phyloP scores from a whole-genome alignment of 2,329 filamentous ascomycete genomes.

The Microsporum canis region DNA sequence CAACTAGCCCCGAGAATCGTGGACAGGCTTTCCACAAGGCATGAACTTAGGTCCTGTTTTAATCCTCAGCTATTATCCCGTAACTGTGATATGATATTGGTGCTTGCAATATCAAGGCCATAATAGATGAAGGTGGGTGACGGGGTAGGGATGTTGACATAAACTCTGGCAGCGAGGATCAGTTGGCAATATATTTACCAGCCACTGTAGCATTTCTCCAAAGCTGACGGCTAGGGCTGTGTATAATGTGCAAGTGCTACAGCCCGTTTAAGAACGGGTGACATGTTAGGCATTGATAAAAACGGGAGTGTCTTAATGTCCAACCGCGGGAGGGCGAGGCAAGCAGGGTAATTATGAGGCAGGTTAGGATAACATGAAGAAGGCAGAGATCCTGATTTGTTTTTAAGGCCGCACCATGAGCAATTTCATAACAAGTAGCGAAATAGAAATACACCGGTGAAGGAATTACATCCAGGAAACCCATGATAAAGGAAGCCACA shows the following conservation, averaged over 20 bases:
- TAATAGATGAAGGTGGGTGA: neutral
- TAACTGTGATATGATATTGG: neutral
- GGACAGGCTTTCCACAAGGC: too few species aligned
- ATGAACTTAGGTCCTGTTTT: neutral
- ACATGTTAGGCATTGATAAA: neutral
- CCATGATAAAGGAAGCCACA: neutral
- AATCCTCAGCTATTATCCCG: neutral
- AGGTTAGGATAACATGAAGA: neutral
- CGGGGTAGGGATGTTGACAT: neutral
- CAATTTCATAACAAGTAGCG: neutral
- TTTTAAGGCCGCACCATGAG: neutral
- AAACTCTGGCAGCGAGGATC: neutral
- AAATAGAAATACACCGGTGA: slow-evolving; percentile 3
- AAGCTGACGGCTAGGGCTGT: neutral
- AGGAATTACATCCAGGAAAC: slow-evolving; percentile 4
- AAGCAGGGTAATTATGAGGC: neutral
- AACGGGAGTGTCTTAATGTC: neutral
- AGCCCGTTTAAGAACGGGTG: neutral
- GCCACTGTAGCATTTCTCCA: neutral
- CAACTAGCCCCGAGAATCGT: too few species aligned
- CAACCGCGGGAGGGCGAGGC: neutral
- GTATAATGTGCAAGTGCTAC: neutral
- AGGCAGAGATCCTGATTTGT: slow-evolving; percentile 1
- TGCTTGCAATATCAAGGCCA: neutral
- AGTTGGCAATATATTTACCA: neutral